A percentile compares a stretch with the other conserved stretches of the same genome.
Evolutionary conservation across 1,284 basidiomycete species (phyloP).

Genomic region (Amylostereum areolatum): DNA sequence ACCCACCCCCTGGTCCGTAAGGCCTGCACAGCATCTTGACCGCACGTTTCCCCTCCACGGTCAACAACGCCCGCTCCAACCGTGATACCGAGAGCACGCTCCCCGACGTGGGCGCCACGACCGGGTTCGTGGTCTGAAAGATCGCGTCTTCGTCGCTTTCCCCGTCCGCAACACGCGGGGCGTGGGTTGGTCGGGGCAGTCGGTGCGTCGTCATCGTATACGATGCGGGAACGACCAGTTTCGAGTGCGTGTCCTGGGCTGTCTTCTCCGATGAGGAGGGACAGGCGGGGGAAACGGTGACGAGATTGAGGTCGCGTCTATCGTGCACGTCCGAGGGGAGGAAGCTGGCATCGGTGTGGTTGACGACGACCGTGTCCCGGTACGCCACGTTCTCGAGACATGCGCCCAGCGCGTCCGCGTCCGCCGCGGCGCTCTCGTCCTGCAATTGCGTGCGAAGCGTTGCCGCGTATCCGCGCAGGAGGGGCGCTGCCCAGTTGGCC

Average conservation of each 20-base stretch:
- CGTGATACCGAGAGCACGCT: constrained; percentile 50
- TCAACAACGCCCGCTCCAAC: constrained; percentile 59
- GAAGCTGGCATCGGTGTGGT: constrained; percentile 57
- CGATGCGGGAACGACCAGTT: constrained; percentile 27
- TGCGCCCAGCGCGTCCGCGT: constrained; percentile 24
- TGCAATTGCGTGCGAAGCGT: constrained; percentile 13
- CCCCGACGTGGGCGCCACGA: constrained; percentile 42
- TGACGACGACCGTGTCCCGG: constrained; percentile 53
- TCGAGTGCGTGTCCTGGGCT: constrained; percentile 1
- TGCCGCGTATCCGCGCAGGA: constrained; percentile 37
- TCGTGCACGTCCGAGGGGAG: constrained; percentile 45
- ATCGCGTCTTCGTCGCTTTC: constrained; percentile 22
- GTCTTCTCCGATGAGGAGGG: constrained; percentile 6
- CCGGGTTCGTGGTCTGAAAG: constrained; percentile 73
- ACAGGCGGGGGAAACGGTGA: constrained; percentile 19
- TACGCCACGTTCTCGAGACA: constrained; percentile 45
- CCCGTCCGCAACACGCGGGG: constrained; percentile 20
- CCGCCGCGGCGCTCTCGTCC: constrained; percentile 23
- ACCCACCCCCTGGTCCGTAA: constrained; percentile 36
- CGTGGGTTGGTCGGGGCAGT: constrained; percentile 27
- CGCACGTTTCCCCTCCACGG: constrained; percentile 41
- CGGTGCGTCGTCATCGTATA: constrained; percentile 66
- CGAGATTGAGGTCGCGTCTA: constrained; percentile 61
- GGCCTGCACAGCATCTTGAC: constrained; percentile 34
- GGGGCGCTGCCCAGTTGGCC: constrained; percentile 49